Evolutionary conservation across 768 basidiomycete genomes (phyloP).

Genomic region (Suillus americanus): DNA sequence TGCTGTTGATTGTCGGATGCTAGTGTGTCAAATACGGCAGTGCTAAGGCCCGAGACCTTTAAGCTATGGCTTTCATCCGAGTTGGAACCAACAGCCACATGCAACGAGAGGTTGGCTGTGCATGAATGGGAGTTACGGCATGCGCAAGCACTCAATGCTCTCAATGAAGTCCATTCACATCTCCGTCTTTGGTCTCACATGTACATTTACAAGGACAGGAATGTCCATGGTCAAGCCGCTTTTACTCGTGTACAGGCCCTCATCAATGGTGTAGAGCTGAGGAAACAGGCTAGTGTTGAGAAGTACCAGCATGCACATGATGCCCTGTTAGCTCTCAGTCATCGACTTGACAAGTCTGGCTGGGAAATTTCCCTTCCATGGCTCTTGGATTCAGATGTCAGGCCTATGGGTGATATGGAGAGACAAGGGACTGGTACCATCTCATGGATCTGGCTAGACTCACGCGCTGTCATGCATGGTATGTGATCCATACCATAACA

Average conservation of each 20-base stretch:
- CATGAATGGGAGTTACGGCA: slow-evolving; percentile 5
- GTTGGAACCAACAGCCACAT: not conserved
- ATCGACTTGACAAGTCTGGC: not conserved
- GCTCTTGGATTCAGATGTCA: not conserved
- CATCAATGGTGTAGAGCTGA: slow-evolving; percentile 5
- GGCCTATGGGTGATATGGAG: not conserved
- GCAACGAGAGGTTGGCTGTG: not conserved
- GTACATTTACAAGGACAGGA: slow-evolving; percentile 15
- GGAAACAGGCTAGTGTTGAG: not conserved
- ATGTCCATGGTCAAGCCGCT: slow-evolving; percentile 11
- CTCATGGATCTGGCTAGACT: slow-evolving; percentile 8
- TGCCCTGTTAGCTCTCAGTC: not conserved
- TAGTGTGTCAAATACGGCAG: not conserved
- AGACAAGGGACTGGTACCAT: slow-evolving; percentile 5
- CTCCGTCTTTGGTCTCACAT: slow-evolving; percentile 10
- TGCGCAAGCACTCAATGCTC: slow-evolving; percentile 15
- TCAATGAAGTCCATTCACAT: not conserved
- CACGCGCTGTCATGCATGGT: too few species aligned
- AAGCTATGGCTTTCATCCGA: not conserved
- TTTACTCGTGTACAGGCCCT: slow-evolving; percentile 5
- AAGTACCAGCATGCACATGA: slow-evolving; percentile 10
- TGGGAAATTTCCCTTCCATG: not conserved
- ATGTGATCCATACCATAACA: too few species aligned
- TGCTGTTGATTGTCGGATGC: not conserved
- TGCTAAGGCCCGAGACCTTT: not conserved